Percentiles rank a stretch among this genome's conserved stretches.
Evolutionary conservation across 306 rosid species (phyloP).

Genomic region (Malus fusca): DNA sequence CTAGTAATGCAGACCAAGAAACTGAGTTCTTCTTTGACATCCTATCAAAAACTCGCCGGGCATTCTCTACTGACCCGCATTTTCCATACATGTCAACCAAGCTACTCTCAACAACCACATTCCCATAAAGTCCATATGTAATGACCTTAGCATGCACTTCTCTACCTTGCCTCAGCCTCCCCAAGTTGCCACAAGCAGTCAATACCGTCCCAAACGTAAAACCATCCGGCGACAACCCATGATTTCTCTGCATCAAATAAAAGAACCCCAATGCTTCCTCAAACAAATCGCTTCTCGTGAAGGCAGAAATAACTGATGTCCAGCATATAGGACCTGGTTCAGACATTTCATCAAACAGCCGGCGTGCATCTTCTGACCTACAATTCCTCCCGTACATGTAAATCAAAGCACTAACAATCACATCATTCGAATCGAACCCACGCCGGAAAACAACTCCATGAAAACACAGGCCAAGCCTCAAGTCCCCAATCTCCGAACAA

Average conservation of each 20-base stretch:
- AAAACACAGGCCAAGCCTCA: constrained; percentile 41
- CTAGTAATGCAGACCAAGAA: constrained; percentile 77
- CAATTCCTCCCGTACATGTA: constrained; percentile 71
- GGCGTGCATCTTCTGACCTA: constrained; percentile 34
- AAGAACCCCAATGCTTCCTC: constrained; percentile 51
- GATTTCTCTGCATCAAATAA: constrained; percentile 36
- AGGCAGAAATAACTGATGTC: constrained; percentile 60
- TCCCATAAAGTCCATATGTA: constrained; percentile 42
- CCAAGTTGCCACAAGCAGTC: constrained; percentile 64
- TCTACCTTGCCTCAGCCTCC: constrained; percentile 60
- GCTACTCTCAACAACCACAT: constrained; percentile 84
- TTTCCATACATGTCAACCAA: constrained; percentile 93
- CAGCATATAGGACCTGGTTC: constrained; percentile 57
- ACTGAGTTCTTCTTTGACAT: constrained; percentile 57
- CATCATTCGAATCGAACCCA: constrained; percentile 49
- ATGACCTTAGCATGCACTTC: constrained; percentile 64
- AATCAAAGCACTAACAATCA: constrained; percentile 45
- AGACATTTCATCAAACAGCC: constrained; percentile 58
- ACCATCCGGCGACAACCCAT: constrained; percentile 50
- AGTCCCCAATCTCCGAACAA: constrained; percentile 38
- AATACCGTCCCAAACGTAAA: constrained; percentile 65
- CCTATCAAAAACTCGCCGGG: constrained; percentile 53
- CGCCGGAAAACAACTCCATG: constrained; percentile 44
- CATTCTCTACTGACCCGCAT: constrained; percentile 44
- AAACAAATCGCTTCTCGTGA: constrained; percentile 58